Base-by-base conservation (phyloP, 208 protist species). In the Wallacemonas rigidus region DNA sequence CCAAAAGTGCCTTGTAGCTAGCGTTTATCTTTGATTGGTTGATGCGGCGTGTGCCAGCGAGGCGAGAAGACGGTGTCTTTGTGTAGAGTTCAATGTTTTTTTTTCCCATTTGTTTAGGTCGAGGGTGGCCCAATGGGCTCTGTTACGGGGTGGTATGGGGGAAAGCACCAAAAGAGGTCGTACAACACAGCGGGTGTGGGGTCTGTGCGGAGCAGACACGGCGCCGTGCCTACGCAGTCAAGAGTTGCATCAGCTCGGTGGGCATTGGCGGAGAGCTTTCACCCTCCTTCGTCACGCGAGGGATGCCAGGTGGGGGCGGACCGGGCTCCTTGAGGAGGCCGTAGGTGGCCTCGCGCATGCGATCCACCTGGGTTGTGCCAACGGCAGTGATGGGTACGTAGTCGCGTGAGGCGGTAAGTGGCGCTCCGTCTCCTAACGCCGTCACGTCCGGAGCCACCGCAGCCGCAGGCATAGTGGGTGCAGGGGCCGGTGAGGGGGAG, bases 261-360 rank as follows among this genome's bases (percentile, higher is more conserved):
- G 89, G 89, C 71, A 96, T 85, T 0, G 88, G 77, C 4, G 91
- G 91, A 1, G 84, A 79, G 3, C 74, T 74, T 38, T 82, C 82
- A 48, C 88, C 88, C 8, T 91, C 86, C 71, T 85, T 82, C 2
- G 91, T 96, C 9, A 91, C 91, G 12, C 84, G 81, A 14, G 77
- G 72, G 47, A 90, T 82, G 54, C 78, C 70, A 2, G 69, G 62
- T 8, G 77, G 63, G 47, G 91, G 91, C 47, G 91, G 74, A 1
- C 71, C 77, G 4, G 91, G 91, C 77, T 96, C 89, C 81, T 88
- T 88, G 35, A 96, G 71, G 11, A 96, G 67, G 8, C 89, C 91
- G 54, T 88, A 79, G 36, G 65, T 78, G 7, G 89, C 86, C 77
- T 96, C 91, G 43, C 69, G 45, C 40, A 58, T 75, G 61, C 87